Evolutionary conservation across 345 rosid genomes (phyloP), one percentile per base, ranked within the genome.

Genomic region (Lumnitzera racemosa): DNA sequence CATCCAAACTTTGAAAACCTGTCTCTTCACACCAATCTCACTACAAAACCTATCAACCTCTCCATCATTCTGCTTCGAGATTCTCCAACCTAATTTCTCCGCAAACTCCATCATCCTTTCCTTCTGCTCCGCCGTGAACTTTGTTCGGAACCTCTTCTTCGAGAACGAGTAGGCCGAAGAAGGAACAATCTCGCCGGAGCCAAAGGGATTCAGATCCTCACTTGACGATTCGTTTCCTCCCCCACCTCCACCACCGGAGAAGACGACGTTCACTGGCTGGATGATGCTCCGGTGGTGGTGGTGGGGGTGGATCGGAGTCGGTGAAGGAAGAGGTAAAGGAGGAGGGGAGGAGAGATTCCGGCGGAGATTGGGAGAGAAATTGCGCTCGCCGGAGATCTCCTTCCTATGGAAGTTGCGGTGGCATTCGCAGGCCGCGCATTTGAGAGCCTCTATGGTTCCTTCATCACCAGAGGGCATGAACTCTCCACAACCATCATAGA

Each of bases 401-500:
- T 81, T 89, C 53, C 96, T 80, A 78, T 92, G 98, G 58, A 92
- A 92, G 73, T 89, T 92, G 14, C 98, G 85, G 84, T 92, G 98
- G 65, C 98, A 92, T 12, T 84, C 84, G 58, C 98, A 92, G 55
- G 98, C 98, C 9, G 95, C 97, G 49, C 98, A 92, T 70, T 82
- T 83, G 46, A 92, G 79, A 62, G 97, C 94, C 61, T 84, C 97
- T 0, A 84, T 58, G 0, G 84, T 75, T 23, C 97, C 96, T n/a
- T 83, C 97, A 49, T 86, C 90, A 0, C 98, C 97, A 8, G 96
- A 81, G 0, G 98, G 95, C 97, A 92, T 89, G 78, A 92, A 92
- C 90, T 92, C 98, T 2, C 97, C 94, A 51, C 98, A 92, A 5
- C 98, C 98, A 25, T 92, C 98, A 70, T 67, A 76, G 15, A 90